Percentiles rank a stretch among this genome's conserved stretches.
Evolutionary conservation across 306 rosid species (phyloP).

Genomic region (Clitoria ternatea): DNA sequence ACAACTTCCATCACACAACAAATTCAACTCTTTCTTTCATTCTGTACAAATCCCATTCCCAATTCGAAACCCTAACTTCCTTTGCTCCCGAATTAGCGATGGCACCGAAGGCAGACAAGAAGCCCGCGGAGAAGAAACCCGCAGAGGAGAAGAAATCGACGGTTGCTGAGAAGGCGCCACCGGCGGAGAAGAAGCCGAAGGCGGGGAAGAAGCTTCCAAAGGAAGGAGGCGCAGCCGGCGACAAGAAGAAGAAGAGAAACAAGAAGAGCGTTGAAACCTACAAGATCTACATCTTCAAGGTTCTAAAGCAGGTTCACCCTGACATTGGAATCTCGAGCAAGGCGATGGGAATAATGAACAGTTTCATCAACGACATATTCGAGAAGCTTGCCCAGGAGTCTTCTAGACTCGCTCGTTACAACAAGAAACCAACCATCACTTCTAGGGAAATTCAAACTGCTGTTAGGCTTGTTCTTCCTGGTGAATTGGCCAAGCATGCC

Average conservation of each 20-base stretch:
- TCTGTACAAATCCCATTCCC: background rate
- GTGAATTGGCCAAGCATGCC: slow-evolving; percentile 70
- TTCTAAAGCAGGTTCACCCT: slow-evolving; percentile 67
- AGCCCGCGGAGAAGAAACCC: slow-evolving; percentile 64
- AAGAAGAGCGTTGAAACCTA: slow-evolving; percentile 68
- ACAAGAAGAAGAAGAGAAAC: slow-evolving; percentile 70
- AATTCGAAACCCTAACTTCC: slow-evolving; percentile 4
- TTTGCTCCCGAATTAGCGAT: background rate
- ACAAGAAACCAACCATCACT: slow-evolving; percentile 74
- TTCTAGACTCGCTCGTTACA: slow-evolving; percentile 63
- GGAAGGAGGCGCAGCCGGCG: slow-evolving; percentile 52
- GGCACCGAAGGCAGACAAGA: slow-evolving; percentile 69
- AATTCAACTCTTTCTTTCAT: rapidly evolving
- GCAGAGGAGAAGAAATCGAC: slow-evolving; percentile 61
- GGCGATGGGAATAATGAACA: slow-evolving; percentile 79
- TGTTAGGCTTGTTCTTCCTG: slow-evolving; percentile 64
- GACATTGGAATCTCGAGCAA: slow-evolving; percentile 74
- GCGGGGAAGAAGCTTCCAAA: slow-evolving; percentile 78
- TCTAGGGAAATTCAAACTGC: slow-evolving; percentile 80
- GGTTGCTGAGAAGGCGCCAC: slow-evolving; percentile 60
- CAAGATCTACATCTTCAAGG: slow-evolving; percentile 84
- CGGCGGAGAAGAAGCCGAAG: slow-evolving; percentile 74
- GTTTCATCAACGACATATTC: slow-evolving; percentile 68
- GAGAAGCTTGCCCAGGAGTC: slow-evolving; percentile 79
- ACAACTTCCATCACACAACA: rapidly evolving